Evolutionary conservation across 257 asterid species (phyloP).

Genomic region (Asclepias syriaca): DNA sequence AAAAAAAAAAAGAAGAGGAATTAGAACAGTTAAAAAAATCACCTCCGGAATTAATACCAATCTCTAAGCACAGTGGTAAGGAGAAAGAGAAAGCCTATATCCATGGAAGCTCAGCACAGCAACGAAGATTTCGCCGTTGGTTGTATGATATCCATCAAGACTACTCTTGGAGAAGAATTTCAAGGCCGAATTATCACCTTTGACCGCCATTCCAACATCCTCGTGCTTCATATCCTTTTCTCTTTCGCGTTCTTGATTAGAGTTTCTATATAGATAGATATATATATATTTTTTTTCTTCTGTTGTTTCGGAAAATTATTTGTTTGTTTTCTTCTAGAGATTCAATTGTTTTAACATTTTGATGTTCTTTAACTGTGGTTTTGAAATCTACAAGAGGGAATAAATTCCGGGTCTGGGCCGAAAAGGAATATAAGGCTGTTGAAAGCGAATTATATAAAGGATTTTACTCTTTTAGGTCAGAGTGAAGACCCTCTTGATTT

Average conservation of each 20-base stretch:
- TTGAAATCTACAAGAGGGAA: constrained; percentile 56
- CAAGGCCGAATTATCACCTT: constrained; percentile 79
- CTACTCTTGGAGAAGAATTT: constrained; percentile 87
- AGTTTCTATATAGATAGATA: neutral
- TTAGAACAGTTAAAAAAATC: neutral
- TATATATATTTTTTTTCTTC: neutral
- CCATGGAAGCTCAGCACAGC: constrained; percentile 67
- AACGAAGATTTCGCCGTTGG: constrained; percentile 87
- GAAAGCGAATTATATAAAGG: constrained; percentile 79
- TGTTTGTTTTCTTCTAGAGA: neutral
- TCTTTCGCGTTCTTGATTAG: neutral
- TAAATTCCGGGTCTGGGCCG: constrained; percentile 59
- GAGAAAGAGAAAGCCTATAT: constrained; percentile 6
- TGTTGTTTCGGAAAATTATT: neutral
- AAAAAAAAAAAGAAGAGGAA: too few relatives aligned
- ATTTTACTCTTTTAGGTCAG: constrained; percentile 65
- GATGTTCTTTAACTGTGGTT: constrained; percentile 39
- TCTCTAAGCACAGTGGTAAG: neutral
- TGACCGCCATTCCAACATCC: constrained; percentile 87
- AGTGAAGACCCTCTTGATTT: constrained; percentile 86
- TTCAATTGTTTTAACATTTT: neutral
- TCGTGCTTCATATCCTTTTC: constrained; percentile 93
- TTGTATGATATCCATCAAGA: constrained; percentile 69
- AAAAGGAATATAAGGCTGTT: constrained; percentile 71
- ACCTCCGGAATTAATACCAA: neutral